Evolutionary conservation across 192 early-diverging fungal genomes (phyloP), one percentile per base, ranked within the genome.

Genomic region (Backusella circina): DNA sequence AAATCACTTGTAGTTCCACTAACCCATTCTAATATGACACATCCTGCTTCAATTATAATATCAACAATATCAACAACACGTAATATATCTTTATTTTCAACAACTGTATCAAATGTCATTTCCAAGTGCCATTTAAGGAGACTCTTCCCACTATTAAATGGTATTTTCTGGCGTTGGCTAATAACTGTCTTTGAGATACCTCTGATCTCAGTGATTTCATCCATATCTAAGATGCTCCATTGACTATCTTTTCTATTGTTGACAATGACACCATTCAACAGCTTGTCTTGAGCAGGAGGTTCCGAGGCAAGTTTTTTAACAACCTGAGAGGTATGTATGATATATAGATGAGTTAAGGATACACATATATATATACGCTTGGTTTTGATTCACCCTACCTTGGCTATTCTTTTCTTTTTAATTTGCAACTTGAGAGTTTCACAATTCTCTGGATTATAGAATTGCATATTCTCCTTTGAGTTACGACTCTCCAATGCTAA

Each of bases 171-270:
- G 73, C 92, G 86, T 81, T 98, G 96, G 50, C 91, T 81, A 6
- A 99, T 80, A 3, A 88, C 86, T 6, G 93, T 91, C 0, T 92
- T 89, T 51, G 87, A 80, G 31, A 99, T 83, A 23, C 82, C 82
- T 3, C 91, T 93, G 74, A 93, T 95, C 54, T 97, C 95, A 39
- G 84, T 87, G 67, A 99, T 80, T 74, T 99, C 95, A 4, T 80
- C 80, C 1, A 90, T 88, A 37, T 87, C 90, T 79, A 99, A 89
- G 75, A 99, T 86, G 31, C 90, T 91, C 76, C 94, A 97, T 75
- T 92, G 90, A 78, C 94, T 96, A 83, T 98, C 96, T 65, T 93
- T 93, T 79, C 93, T 97, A 83, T 98, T 96, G 65, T 93, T 93
- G 41, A 91, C 84, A 2, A 97, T 93, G 6, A 99, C 85, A 35